Evolutionary conservation across 257 asterid genomes (phyloP).

Genomic region (Lavandula angustifolia): DNA sequence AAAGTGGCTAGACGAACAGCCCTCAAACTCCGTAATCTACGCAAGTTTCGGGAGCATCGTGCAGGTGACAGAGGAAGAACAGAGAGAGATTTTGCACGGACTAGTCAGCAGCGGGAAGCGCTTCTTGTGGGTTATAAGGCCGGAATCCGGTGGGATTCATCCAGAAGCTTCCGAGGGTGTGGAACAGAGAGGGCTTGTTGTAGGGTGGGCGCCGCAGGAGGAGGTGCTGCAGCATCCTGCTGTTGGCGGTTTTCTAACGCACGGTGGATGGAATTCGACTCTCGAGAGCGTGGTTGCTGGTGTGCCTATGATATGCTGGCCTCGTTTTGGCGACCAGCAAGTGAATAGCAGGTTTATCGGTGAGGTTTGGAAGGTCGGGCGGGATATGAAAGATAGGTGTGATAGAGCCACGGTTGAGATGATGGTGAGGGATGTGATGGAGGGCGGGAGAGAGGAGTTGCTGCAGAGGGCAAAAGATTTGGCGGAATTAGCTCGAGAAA

Average conservation of each 20-base stretch:
- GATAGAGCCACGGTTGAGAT: conserved; percentile 32
- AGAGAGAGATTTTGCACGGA: conserved; percentile 50
- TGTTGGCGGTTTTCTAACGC: conserved; percentile 31
- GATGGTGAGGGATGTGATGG: conserved; percentile 33
- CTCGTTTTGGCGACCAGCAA: conserved; percentile 32
- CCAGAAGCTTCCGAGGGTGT: conserved; percentile 25
- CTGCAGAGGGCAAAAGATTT: conserved; percentile 2
- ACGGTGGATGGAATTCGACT: conserved; percentile 36
- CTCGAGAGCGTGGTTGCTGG: conserved; percentile 27
- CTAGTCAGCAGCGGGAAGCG: conserved; percentile 38
- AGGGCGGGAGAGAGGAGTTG: conserved; percentile 20
- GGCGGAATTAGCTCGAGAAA: conserved; percentile 12
- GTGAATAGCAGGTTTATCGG: conserved; percentile 30
- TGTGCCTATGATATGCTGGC: conserved; percentile 36
- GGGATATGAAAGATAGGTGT: conserved; percentile 33
- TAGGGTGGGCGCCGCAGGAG: conserved; percentile 37
- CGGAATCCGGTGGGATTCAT: conserved; percentile 34
- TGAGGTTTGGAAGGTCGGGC: conserved; percentile 30
- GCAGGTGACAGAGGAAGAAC: conserved; percentile 31
- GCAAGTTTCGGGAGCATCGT: conserved; percentile 57
- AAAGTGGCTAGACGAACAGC: conserved; percentile 45
- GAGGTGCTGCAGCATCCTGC: conserved; percentile 30
- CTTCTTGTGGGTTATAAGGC: conserved; percentile 59
- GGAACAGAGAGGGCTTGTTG: conserved; percentile 26
- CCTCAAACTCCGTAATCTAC: conserved; percentile 42